These are phyloP conservation scores for Zizania palustris DNA, from an alignment of 202 grass and related monocot genomes.

Conservation along the genomic window DNA sequence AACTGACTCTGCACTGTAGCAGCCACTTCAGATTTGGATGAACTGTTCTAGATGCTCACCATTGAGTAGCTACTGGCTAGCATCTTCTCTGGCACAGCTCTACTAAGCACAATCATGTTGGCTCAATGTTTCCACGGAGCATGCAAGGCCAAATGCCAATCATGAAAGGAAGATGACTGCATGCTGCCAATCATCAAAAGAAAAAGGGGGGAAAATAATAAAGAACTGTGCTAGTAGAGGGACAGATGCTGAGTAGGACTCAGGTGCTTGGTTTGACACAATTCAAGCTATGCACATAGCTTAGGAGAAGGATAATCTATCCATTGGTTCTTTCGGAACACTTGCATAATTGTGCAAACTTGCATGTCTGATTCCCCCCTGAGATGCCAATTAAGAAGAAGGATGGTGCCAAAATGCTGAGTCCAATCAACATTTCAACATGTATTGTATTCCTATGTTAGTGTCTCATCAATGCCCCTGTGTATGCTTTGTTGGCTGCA, in stretches of 20 bases:
- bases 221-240: background rate
- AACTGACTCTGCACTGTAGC: background rate
- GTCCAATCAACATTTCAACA: constrained; percentile 15
- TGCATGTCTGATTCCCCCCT: constrained; percentile 36
- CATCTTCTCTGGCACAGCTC: constrained; percentile 33
- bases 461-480: background rate
- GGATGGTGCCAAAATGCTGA: constrained; percentile 29
- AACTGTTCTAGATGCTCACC: constrained; percentile 42
- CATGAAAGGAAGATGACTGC: constrained; percentile 37
- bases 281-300: background rate
- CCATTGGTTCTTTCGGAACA: constrained; percentile 1
- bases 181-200: constrained; percentile 41
- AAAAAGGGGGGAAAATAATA: background rate
- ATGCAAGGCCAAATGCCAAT: constrained; percentile 39
- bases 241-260: constrained; percentile 41
- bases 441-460: background rate
- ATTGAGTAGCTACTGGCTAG: constrained; percentile 7
- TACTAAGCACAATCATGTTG: constrained; percentile 26
- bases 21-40: constrained; percentile 30
- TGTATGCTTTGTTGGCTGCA: constrained; percentile 29
- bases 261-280: constrained; percentile 22
- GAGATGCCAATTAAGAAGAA: constrained; percentile 21
- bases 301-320: constrained; percentile 23
- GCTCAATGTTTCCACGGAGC: constrained; percentile 14
- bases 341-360: constrained; percentile 23